Evolutionary conservation across 768 basidiomycete genomes (phyloP).

Genomic region (Pleurotus djamor): DNA sequence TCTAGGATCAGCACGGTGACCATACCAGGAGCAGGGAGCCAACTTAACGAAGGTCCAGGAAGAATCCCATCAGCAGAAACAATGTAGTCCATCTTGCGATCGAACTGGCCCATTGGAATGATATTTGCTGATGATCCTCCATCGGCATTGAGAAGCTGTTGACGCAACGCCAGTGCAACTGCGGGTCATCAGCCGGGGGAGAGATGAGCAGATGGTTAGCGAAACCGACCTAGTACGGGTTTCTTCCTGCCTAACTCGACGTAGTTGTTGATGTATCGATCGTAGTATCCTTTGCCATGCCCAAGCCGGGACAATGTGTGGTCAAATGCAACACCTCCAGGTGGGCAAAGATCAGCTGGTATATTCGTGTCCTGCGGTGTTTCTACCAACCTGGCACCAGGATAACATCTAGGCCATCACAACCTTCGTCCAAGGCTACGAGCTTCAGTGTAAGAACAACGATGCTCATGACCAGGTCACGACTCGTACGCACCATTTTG

Average conservation of each 20-base stretch:
- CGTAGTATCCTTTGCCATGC: conserved; percentile 85
- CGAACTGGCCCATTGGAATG: conserved; percentile 54
- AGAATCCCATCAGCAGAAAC: conserved; percentile 38
- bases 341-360: background rate
- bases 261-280: conserved; percentile 66
- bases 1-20: too few species aligned
- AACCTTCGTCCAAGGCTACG: conserved; percentile 32
- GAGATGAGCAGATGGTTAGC: background rate
- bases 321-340: conserved; percentile 74
- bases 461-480: conserved; percentile 1
- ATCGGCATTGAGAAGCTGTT: conserved; percentile 39
- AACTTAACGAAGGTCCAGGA: background rate
- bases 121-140: conserved; percentile 33
- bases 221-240: conserved; percentile 56
- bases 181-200: background rate
- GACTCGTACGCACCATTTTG: conserved; percentile 42
- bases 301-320: conserved; percentile 65
- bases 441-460: conserved; percentile 3
- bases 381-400: conserved; percentile 55
- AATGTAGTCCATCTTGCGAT: conserved; percentile 65
- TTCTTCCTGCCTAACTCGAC: conserved; percentile 34
- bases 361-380: background rate
- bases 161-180: conserved; percentile 68
- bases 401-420: conserved; percentile 56
- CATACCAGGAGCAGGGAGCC: too few species aligned